phyloP scores from a whole-genome alignment of 306 rosid species.

The Vicia sativa region DNA sequence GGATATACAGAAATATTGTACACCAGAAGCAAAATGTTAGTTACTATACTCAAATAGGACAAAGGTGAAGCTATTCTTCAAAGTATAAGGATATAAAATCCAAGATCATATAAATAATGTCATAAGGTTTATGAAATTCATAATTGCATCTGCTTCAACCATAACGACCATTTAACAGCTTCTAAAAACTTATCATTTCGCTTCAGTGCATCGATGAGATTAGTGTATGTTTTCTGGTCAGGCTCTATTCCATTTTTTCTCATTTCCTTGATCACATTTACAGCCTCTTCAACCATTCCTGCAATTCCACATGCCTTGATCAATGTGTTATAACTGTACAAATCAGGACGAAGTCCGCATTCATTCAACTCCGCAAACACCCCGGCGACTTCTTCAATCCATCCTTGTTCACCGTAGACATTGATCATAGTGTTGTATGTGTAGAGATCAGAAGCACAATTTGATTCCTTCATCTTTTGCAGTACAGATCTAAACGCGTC shows the following conservation, averaged over 20 bases:
- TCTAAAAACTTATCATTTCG: conserved; percentile 81
- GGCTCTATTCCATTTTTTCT: conserved; percentile 79
- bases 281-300: conserved; percentile 95
- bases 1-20: conserved; percentile 30
- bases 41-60: conserved; percentile 18
- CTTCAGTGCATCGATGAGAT: conserved; percentile 64
- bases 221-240: conserved; percentile 75
- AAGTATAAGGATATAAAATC: conserved; percentile 29
- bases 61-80: conserved; percentile 23
- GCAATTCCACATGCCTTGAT: conserved; percentile 94
- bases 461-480: conserved; percentile 72
- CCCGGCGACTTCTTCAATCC: conserved; percentile 71
- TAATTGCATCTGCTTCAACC: conserved; percentile 91
- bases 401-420: conserved; percentile 88
- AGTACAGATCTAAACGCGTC: conserved; percentile 64
- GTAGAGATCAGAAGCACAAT: conserved; percentile 65
- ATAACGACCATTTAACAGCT: conserved; percentile 95
- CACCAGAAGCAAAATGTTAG: conserved; percentile 28
- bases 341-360: conserved; percentile 73
- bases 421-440: conserved; percentile 89
- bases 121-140: conserved; percentile 39
- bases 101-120: conserved; percentile 16
- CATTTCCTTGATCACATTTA: conserved; percentile 77
- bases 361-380: conserved; percentile 72
- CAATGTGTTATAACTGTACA: conserved; percentile 85